Conservation (phyloP, 305 asterid species). For the Fraxinus nigra region DNA sequence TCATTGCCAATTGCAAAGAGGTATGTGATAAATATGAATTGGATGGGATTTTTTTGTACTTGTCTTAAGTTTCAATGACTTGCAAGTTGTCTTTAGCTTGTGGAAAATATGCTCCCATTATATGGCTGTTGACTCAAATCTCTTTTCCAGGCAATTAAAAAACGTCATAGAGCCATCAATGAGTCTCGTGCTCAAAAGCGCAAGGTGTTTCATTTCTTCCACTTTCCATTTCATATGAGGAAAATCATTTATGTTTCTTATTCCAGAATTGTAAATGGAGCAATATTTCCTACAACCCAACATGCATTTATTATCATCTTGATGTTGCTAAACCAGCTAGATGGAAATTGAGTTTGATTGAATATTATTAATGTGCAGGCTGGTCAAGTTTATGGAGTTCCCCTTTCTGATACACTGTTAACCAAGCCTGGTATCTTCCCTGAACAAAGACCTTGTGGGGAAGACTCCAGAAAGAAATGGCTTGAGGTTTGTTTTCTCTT, state of each 20-base stretch:
- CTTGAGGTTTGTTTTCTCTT: conserved; percentile 62
- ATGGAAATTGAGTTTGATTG: conserved; percentile 16
- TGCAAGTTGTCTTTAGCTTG: background rate
- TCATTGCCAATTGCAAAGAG: conserved; percentile 82
- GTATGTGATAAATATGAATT: conserved; percentile 33
- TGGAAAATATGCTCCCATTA: background rate
- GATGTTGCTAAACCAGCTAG: conserved; percentile 6
- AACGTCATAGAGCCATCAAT: conserved; percentile 86
- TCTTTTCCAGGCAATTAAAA: conserved; percentile 73
- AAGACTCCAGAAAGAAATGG: conserved; percentile 90
- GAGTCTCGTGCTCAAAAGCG: conserved; percentile 94
- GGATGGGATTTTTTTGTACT: conserved; percentile 6
- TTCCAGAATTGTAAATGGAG: conserved; percentile 16
- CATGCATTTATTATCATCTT: conserved; percentile 7
- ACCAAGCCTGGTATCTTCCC: conserved; percentile 71
- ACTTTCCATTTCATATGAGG: background rate
- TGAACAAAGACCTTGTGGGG: conserved; percentile 82
- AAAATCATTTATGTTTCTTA: conserved; percentile 8
- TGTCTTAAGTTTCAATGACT: background rate
- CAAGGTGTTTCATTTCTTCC: conserved; percentile 50
- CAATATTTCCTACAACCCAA: background rate
- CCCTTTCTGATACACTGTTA: conserved; percentile 76
- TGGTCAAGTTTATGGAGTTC: conserved; percentile 95
- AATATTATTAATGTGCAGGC: conserved; percentile 55
- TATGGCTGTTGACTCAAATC: conserved; percentile 2